Evolutionary conservation across 2,329 filamentous ascomycete species (phyloP), one percentile per base, ranked within the genome.

Genomic region (Ceratocystis eucalypticola): DNA sequence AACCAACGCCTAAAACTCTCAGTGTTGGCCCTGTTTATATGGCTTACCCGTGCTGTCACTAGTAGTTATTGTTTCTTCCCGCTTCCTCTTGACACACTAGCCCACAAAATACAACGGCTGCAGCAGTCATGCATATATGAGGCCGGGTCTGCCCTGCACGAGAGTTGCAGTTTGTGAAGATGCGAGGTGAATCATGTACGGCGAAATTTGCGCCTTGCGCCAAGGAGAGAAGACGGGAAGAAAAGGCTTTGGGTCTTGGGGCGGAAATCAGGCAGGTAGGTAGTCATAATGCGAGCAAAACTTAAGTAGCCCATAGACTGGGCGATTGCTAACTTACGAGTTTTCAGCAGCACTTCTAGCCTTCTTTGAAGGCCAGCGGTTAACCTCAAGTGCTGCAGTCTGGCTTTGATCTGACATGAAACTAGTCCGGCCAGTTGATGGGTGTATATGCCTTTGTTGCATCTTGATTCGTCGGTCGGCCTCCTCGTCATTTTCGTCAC

Each of bases 391-490:
- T 5, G 67, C 33, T 30, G 62, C 45, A 37, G 59, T 66, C 64
- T 66, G 65, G 30, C 61, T 68, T 41, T 61, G 64, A 22, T 65
- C 59, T 37, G 59, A 50, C 15, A 10, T 46, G 17, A 65, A 50
- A 30, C 64, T 61, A 22, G 67, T 50, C 46, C 64, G 46, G n/a
- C 53, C 48, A 25, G 61, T 45, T 5, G 67, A 66, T 28, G 64
- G 64, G 7, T 59, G 48, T 10, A 50, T 59, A 17, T 55, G 64
- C 50, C 65, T 62, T 12, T 61, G 61, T 8, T 61, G 59, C 20
- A 22, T 59, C 44, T 61, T 61, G 17, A 65, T 59, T 46, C 62
- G 65, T n/a, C 37, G 53, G 25, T 41, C 44, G 41, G 61, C 28
- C 37, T 65, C 64, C 12, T 61, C 64, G 22, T 41, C 37, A 4